These are phyloP conservation scores for Mortierella sp. DNA, from an alignment of 371 early-diverging fungal species.

Conservation along the genomic window DNA sequence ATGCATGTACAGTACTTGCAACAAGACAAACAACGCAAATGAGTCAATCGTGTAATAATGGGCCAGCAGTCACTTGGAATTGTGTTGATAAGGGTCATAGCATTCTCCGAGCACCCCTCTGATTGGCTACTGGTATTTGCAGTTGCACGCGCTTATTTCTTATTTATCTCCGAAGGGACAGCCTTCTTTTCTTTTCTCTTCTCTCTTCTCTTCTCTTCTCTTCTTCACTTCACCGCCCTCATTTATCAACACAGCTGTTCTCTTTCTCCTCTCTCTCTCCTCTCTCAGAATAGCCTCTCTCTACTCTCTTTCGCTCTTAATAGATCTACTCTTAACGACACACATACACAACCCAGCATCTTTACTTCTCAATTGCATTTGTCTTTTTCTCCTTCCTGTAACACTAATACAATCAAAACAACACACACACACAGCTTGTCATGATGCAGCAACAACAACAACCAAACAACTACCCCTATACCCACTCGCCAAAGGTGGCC, in stretches of 20 bases:
- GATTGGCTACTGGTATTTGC: background rate
- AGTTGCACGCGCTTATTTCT: conserved; percentile 1
- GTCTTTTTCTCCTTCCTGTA: background rate
- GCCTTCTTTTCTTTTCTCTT: conserved; percentile 4
- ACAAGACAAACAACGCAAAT: background rate
- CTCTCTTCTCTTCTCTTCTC: background rate
- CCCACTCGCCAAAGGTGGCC: conserved; percentile 33
- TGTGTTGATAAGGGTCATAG: conserved; percentile 9
- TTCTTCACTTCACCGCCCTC: background rate
- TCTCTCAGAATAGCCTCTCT: background rate
- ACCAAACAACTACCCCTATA: conserved; percentile 27
- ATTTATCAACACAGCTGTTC: background rate
- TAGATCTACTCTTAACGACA: background rate
- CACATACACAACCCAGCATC: conserved; percentile 6
- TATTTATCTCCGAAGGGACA: background rate
- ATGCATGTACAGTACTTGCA: too few relatives aligned
- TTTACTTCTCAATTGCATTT: background rate
- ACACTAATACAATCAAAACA: background rate
- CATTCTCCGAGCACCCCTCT: background rate
- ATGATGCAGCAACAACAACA: conserved; percentile 56
- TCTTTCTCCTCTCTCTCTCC: background rate
- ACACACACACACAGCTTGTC: background rate
- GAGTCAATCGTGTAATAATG: conserved; percentile 8
- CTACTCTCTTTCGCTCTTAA: too few relatives aligned
- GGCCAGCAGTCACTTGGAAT: background rate